Conservation (phyloP, 2,329 filamentous ascomycete species). For the Pyrenochaeta sp. region DNA sequence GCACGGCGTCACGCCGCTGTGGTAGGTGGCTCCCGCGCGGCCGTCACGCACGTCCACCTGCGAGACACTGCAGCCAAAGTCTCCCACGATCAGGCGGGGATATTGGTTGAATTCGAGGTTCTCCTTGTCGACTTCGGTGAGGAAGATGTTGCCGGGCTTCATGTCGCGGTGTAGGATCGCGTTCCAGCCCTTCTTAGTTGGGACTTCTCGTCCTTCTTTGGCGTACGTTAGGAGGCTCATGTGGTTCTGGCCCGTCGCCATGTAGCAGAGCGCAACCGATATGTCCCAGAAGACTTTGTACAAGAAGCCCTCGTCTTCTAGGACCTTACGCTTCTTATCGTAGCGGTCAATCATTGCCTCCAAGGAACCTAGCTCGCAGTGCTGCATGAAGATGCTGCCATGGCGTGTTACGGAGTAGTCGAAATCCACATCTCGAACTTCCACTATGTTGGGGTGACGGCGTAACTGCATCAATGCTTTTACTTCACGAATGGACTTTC, state of each 20-base stretch:
- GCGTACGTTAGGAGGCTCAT: not conserved
- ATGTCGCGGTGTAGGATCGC: constrained; percentile 22
- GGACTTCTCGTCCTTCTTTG: not conserved
- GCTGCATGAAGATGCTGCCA: constrained; percentile 17
- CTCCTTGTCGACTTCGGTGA: constrained; percentile 8
- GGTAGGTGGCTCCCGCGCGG: not conserved
- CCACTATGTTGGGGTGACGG: constrained; percentile 7
- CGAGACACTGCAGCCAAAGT: constrained; percentile 17
- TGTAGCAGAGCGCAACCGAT: constrained; percentile 16
- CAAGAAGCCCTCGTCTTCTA: constrained; percentile 19
- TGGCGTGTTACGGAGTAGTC: not conserved
- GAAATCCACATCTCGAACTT: not conserved
- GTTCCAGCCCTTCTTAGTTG: constrained; percentile 5
- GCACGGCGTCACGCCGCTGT: not conserved
- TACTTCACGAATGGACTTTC: constrained; percentile 10
- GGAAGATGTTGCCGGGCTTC: constrained; percentile 24
- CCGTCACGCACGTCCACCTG: not conserved
- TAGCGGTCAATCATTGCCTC: constrained; percentile 12
- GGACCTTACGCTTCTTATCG: not conserved
- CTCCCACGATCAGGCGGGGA: constrained; percentile 15
- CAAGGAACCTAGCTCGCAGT: constrained; percentile 23
- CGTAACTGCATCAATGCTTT: constrained; percentile 2
- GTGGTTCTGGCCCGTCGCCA: constrained; percentile 11
- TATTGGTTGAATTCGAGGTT: too few relatives aligned
- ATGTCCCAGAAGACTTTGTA: constrained; percentile 22